Conservation (phyloP, 495 filamentous ascomycete genomes). For the Chlorociboria aeruginascens region DNA sequence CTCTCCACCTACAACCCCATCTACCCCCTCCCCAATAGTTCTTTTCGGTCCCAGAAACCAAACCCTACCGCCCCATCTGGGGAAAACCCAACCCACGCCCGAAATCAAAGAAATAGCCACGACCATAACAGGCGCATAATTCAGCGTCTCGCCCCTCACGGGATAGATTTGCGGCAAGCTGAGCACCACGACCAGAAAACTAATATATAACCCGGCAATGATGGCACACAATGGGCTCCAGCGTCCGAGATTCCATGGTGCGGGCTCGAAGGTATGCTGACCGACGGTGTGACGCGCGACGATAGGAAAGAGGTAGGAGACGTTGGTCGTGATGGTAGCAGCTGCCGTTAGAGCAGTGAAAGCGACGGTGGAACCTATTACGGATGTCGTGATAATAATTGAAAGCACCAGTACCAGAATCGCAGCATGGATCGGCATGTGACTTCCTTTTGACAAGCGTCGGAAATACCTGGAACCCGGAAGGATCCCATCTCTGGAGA, state of each 20-base stretch:
- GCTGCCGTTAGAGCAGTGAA: conserved; percentile 25
- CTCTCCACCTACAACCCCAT: not conserved
- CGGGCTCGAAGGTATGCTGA: conserved; percentile 20
- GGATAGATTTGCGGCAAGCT: conserved; percentile 21
- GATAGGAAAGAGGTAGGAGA: conserved; percentile 24
- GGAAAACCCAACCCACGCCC: conserved; percentile 15
- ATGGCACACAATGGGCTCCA: conserved; percentile 6
- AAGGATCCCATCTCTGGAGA: conserved; percentile 22
- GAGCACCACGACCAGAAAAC: conserved; percentile 18
- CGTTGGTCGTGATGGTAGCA: conserved; percentile 23
- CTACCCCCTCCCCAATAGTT: conserved; percentile 16
- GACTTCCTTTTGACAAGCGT: conserved; percentile 11
- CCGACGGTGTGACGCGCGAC: conserved; percentile 24
- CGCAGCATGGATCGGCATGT: conserved; percentile 23
- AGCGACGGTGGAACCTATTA: conserved; percentile 24
- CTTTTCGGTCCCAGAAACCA: conserved; percentile 22
- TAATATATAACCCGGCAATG: conserved; percentile 14
- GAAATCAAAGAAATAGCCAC: conserved; percentile 17
- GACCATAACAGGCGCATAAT: conserved; percentile 23
- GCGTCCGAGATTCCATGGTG: conserved; percentile 22
- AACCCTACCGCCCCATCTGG: conserved; percentile 12
- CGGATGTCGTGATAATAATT: conserved; percentile 19
- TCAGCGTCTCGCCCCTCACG: conserved; percentile 16
- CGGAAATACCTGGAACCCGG: conserved; percentile 20
- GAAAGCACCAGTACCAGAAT: conserved; percentile 19